Percentiles rank a stretch among this genome's conserved stretches.
Conservation (phyloP, 2,329 filamentous ascomycete species). For the Clonostachys chloroleuca region DNA sequence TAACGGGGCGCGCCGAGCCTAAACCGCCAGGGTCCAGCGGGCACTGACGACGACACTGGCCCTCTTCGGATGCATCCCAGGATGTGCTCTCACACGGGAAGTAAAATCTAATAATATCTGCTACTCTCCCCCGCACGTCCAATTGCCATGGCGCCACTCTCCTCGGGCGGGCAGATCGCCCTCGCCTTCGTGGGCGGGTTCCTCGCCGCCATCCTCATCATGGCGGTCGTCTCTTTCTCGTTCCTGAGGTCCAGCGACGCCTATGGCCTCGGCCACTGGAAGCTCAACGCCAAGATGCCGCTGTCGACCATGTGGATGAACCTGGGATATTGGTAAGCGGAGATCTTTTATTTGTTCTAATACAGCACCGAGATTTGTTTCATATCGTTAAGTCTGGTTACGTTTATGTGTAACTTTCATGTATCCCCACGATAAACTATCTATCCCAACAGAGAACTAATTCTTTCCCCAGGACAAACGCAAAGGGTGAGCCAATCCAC, state of each 20-base stretch:
- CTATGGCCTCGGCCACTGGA: conserved; percentile 51
- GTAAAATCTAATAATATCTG: conserved; percentile 2
- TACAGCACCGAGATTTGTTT: not conserved
- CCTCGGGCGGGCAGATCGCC: conserved; percentile 12
- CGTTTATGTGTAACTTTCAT: not conserved
- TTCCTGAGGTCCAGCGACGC: conserved; percentile 18
- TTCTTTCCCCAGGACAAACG: conserved; percentile 15
- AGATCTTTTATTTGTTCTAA: not conserved
- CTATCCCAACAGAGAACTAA: too few species aligned
- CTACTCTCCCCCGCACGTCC: not conserved
- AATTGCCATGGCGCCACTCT: not conserved
- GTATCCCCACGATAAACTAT: too few species aligned
- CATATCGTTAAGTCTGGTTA: not conserved
- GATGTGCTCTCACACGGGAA: not conserved
- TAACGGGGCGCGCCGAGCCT: too few species aligned
- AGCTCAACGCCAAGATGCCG: conserved; percentile 44
- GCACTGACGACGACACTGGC: not conserved
- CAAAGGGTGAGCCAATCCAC: conserved; percentile 18
- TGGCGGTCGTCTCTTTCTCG: conserved; percentile 6
- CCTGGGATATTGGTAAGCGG: conserved; percentile 52
- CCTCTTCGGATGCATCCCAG: not conserved
- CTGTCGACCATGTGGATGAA: conserved; percentile 59
- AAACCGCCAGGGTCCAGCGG: not conserved
- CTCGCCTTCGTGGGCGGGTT: conserved; percentile 19
- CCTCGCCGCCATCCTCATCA: conserved; percentile 8